Base-by-base conservation (phyloP, 176 grass and related monocot genomes). In the Ensete glaucum region DNA sequence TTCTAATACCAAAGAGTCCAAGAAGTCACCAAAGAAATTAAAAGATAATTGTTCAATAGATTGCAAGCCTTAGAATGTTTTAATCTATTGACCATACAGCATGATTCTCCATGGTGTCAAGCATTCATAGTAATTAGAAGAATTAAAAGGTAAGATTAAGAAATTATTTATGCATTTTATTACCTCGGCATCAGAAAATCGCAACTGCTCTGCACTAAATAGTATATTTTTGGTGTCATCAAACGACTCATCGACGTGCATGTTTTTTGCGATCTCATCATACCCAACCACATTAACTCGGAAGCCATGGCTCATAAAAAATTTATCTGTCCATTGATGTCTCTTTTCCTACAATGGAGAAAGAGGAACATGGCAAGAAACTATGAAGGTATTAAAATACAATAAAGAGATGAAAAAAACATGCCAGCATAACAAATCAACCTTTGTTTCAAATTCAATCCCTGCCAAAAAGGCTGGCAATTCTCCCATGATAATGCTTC, bases 111-210 rank as follows among this genome's bases (percentile, higher is more conserved):
- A 60, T 4, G 3, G 57, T 60, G 14, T 17, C 57, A 20, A 43
- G 34, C 25, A 19, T 9, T 23, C n/a, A 16, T 6, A 50, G 23
- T 23, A 69, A 50, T 10, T 67, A 34, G 12, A 25, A 25, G 24
- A 25, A 25, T 11, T 20, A 34, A 7, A 67, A 67, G 2, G 51
- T 51, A 4, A 0, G 17, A 25, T 13, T 17, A 15, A 54, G 29
- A 53, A 26, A 6, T 25, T 52, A 56, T 12, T 56, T 60, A 11
- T 27, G 5, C 14, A 16, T 57, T 19, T 56, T n/a, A 78, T 86
- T 82, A 97, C 94, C 83, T 97, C 90, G 50, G 84, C 77, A 89
- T 97, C 94, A 87, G 94, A 97, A 76, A 90, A 83, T 1, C 80
- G 83, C 78, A 93, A 80, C 55, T 97, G 94, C 64, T 97, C 90